Evolutionary conservation across 495 filamentous ascomycete species (phyloP).

Genomic region (Elaphomyces granulatus): DNA sequence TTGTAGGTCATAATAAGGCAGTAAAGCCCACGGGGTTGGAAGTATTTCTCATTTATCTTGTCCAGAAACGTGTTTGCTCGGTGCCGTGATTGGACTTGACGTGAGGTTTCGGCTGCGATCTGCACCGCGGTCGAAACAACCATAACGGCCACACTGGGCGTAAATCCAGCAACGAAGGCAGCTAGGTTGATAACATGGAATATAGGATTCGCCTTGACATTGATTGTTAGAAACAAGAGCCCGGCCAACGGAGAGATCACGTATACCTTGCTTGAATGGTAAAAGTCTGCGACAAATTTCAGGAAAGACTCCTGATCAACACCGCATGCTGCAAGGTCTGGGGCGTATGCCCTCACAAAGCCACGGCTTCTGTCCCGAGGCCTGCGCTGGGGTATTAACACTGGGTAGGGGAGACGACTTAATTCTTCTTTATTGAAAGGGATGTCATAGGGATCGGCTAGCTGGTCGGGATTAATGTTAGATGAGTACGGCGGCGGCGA

Average conservation of each 20-base stretch:
- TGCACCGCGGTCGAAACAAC: slow-evolving; percentile 30
- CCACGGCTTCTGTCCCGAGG: slow-evolving; percentile 17
- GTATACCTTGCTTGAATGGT: slow-evolving; percentile 3
- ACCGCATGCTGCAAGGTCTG: slow-evolving; percentile 32
- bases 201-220: slow-evolving; percentile 21
- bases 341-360: slow-evolving; percentile 35
- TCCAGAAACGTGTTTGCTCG: slow-evolving; percentile 41
- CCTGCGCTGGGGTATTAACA: slow-evolving; percentile 23
- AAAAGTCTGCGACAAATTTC: slow-evolving; percentile 36
- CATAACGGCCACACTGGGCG: slow-evolving; percentile 30
- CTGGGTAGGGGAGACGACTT: slow-evolving; percentile 13
- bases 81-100: slow-evolving; percentile 10
- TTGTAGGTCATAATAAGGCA: slow-evolving; percentile 47
- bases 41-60: slow-evolving; percentile 42
- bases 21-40: slow-evolving; percentile 44
- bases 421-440: neutral
- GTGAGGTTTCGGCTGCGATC: slow-evolving; percentile 13
- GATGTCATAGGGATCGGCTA: neutral
- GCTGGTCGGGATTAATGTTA: neutral
- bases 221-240: too few relatives aligned
- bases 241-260: too few relatives aligned
- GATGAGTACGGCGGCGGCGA: neutral
- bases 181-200: slow-evolving; percentile 33
- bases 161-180: slow-evolving; percentile 19
- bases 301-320: slow-evolving; percentile 39